phyloP scores from a whole-genome alignment of 345 rosid species.

The Lepidium aucheri region DNA sequence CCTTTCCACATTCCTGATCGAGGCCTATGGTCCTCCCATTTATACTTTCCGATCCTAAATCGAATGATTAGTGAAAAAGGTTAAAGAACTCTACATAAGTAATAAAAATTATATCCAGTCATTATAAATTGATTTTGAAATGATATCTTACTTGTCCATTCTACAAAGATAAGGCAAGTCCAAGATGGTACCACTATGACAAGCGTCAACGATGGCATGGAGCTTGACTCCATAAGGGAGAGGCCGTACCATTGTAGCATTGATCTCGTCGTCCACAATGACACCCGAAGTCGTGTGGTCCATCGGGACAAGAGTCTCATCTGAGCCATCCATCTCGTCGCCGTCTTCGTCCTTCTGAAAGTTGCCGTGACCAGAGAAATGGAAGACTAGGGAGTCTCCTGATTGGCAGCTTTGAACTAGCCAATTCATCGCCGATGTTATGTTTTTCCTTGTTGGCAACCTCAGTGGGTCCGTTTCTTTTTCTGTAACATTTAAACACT shows the following conservation, averaged over 20 bases:
- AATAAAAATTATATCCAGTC: no score
- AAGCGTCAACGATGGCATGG: constrained; percentile 84
- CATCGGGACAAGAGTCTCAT: constrained; percentile 76
- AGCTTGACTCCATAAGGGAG: constrained; percentile 81
- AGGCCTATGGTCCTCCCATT: constrained; percentile 86
- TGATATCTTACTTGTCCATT: constrained; percentile 55
- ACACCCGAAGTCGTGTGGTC: constrained; percentile 67
- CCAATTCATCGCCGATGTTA: constrained; percentile 72
- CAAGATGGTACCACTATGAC: constrained; percentile 85
- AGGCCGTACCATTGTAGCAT: constrained; percentile 65
- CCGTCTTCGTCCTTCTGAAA: constrained; percentile 51
- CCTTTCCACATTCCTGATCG: constrained; percentile 78
- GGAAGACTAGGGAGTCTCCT: constrained; percentile 84
- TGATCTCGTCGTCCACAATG: constrained; percentile 87
- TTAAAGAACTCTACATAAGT: not conserved
- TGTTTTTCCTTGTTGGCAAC: constrained; percentile 62
- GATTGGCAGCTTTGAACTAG: constrained; percentile 59
- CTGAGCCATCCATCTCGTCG: constrained; percentile 82
- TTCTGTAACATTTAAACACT: constrained; percentile 40
- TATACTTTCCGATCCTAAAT: constrained; percentile 45
- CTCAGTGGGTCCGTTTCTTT: constrained; percentile 53
- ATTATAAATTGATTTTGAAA: no score
- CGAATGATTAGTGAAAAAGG: not conserved
- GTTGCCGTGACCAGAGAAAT: constrained; percentile 85
- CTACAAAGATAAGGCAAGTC: constrained; percentile 81